phyloP scores from a whole-genome alignment of 2,329 filamentous ascomycete genomes.

The Fusarium sarcochroum region DNA sequence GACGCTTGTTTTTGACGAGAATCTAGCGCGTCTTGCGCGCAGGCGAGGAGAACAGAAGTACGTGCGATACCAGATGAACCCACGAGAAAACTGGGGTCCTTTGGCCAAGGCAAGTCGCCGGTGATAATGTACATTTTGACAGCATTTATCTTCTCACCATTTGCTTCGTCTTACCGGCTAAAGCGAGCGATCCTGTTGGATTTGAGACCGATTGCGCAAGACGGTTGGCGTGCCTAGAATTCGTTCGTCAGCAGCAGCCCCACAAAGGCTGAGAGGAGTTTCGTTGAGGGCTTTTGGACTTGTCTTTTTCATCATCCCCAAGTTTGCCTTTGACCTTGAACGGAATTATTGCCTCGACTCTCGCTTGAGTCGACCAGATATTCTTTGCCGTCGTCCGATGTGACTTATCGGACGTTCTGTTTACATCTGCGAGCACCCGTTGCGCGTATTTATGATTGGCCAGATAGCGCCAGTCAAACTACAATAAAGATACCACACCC shows the following conservation, averaged over 20 bases:
- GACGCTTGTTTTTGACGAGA: constrained; percentile 80
- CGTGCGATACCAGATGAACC: constrained; percentile 91
- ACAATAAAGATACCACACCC: constrained; percentile 32
- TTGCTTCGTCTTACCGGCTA: constrained; percentile 11
- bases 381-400: background rate
- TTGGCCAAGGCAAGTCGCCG: constrained; percentile 72
- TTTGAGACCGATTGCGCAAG: constrained; percentile 22
- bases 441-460: constrained; percentile 32
- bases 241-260: constrained; percentile 39
- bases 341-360: background rate
- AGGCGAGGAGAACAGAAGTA: constrained; percentile 78
- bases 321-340: background rate
- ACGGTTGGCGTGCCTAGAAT: constrained; percentile 19
- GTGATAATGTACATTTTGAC: constrained; percentile 41
- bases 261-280: constrained; percentile 34
- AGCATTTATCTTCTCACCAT: background rate
- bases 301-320: constrained; percentile 19
- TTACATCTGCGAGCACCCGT: background rate
- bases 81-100: constrained; percentile 93
- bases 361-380: background rate
- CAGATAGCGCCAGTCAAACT: constrained; percentile 13
- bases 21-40: constrained; percentile 78
- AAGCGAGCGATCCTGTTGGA: constrained; percentile 19
- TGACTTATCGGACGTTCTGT: constrained; percentile 2
- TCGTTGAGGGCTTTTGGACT: constrained; percentile 25